phyloP scores from a whole-genome alignment of 805 yeast genomes.

The Kazachstania viticola region DNA sequence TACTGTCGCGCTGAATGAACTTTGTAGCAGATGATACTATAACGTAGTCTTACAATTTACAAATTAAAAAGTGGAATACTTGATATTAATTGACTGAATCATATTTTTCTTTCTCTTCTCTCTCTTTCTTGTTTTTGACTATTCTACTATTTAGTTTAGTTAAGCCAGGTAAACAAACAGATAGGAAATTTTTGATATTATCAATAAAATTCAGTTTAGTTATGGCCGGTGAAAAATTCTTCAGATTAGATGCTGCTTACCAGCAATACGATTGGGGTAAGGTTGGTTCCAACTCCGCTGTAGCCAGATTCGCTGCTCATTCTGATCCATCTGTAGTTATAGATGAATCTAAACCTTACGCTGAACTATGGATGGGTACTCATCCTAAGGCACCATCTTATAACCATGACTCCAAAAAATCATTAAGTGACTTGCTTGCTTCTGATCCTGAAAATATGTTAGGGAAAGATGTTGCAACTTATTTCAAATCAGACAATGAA shows the following conservation, averaged over 20 bases:
- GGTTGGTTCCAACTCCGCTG: slow-evolving; percentile 73
- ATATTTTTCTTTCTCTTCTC: too few relatives aligned
- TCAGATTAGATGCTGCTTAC: slow-evolving; percentile 40
- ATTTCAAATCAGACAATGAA: slow-evolving; percentile 59
- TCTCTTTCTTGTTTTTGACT: too few relatives aligned
- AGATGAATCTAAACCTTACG: slow-evolving; percentile 76
- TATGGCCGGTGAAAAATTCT: slow-evolving; percentile 20
- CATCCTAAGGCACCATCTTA: slow-evolving; percentile 84
- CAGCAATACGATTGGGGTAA: slow-evolving; percentile 88
- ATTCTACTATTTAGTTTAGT: too few relatives aligned
- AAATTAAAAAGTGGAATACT: too few relatives aligned
- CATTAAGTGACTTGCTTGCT: slow-evolving; percentile 58
- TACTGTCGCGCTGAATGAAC: too few relatives aligned
- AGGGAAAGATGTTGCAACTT: slow-evolving; percentile 44
- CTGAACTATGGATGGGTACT: slow-evolving; percentile 99
- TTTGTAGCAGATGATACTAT: too few relatives aligned
- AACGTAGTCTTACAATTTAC: too few relatives aligned
- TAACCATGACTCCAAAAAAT: slow-evolving; percentile 40
- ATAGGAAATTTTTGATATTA: too few relatives aligned
- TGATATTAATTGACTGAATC: too few relatives aligned
- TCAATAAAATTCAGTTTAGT: slow-evolving; percentile 2
- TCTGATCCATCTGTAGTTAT: slow-evolving; percentile 52
- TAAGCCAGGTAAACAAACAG: too few relatives aligned
- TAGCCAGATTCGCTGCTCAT: slow-evolving; percentile 72
- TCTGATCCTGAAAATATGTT: slow-evolving; percentile 46